These are phyloP conservation scores for Globisporangium solare DNA, from an alignment of 352 stramenopile species.

Conservation along the genomic window DNA sequence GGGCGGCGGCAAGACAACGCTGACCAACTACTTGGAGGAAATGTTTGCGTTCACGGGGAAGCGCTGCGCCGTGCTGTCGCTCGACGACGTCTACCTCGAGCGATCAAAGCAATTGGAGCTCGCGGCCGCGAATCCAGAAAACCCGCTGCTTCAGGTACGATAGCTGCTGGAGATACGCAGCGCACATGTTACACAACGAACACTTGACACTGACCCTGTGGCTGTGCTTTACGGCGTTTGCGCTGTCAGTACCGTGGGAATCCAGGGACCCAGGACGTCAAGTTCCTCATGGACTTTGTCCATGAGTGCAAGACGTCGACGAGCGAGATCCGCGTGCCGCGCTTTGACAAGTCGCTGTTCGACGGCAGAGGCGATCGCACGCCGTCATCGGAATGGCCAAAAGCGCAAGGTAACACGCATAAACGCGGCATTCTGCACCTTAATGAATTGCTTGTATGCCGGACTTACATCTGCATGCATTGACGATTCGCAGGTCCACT, in stretches of 20 bases:
- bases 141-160: constrained; percentile 73
- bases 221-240: not conserved
- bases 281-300: constrained; percentile 58
- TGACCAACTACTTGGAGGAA: constrained; percentile 64
- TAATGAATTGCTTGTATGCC: not conserved
- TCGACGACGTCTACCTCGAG: constrained; percentile 83
- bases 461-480: not conserved
- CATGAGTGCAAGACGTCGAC: constrained; percentile 43
- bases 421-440: constrained; percentile 1
- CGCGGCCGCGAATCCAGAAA: constrained; percentile 47
- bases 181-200: not conserved
- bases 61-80: constrained; percentile 66
- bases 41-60: constrained; percentile 47
- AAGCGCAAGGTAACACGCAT: constrained; percentile 45
- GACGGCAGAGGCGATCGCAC: constrained; percentile 69
- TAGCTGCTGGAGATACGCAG: not conserved
- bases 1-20: constrained; percentile 82
- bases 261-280: constrained; percentile 75
- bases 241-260: constrained; percentile 66
- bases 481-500: constrained; percentile 37
- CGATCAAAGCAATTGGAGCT: constrained; percentile 59
- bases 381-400: constrained; percentile 46
- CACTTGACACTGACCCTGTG: not conserved
- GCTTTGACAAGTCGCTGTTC: constrained; percentile 79
- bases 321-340: constrained; percentile 47